These are phyloP conservation scores for Nakazawaea laoshanensis DNA, from an alignment of 805 yeast species.

Conservation along the genomic window DNA sequence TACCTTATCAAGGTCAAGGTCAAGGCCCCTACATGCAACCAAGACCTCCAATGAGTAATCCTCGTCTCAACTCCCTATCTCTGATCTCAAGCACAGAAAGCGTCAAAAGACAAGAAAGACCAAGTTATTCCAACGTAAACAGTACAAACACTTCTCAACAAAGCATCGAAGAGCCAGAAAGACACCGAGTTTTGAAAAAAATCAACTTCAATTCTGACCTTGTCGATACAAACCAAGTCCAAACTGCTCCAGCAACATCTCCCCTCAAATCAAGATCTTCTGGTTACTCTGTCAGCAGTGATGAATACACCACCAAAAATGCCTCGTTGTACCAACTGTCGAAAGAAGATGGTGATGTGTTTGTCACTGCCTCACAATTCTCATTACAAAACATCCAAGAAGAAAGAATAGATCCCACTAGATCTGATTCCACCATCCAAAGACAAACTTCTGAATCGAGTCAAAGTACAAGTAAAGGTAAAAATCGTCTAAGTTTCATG, in stretches of 20 bases:
- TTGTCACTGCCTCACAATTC: conserved; percentile 30
- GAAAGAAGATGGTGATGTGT: conserved; percentile 23
- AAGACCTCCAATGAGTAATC: too few species aligned
- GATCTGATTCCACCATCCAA: background rate
- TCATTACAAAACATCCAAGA: conserved; percentile 12
- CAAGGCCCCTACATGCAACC: too few species aligned
- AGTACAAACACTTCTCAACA: conserved; percentile 8
- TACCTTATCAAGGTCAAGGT: too few species aligned
- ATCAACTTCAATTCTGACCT: conserved; percentile 7
- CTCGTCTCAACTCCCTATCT: conserved; percentile 1
- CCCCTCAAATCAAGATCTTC: conserved; percentile 8
- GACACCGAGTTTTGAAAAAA: conserved; percentile 6
- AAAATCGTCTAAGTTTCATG: conserved; percentile 4
- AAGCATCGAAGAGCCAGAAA: conserved; percentile 1
- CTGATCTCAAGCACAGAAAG: conserved; percentile 3
- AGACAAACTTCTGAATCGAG: background rate
- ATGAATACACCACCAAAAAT: conserved; percentile 11
- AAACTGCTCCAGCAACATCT: conserved; percentile 4
- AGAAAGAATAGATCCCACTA: conserved; percentile 3
- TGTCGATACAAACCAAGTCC: background rate
- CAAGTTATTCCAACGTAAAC: background rate
- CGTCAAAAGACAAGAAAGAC: background rate
- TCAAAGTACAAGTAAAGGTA: background rate
- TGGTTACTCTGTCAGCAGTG: conserved; percentile 3
- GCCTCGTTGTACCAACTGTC: conserved; percentile 16